Base-by-base conservation (phyloP, 306 rosid genomes). In the Lagenaria siceraria region DNA sequence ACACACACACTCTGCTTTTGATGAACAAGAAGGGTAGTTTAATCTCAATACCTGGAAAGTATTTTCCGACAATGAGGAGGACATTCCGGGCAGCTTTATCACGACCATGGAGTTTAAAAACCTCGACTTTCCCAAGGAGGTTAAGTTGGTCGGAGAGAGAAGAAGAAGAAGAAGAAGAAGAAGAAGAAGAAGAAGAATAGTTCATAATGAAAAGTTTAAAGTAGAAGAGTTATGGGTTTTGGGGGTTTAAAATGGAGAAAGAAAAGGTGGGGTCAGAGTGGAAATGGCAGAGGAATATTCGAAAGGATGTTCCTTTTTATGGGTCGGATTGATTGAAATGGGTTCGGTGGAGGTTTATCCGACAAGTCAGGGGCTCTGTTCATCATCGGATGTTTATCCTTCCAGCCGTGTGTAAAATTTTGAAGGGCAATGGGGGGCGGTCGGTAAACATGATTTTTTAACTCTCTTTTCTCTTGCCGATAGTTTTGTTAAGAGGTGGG, bases 291-390 rank as follows among this genome's bases (percentile, higher is more conserved):
- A 71, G 76, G 76, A 40, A 71, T 71, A 71, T 71, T 46, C 76
- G 24, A 48, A 71, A 17, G 76, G 3, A 71, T 71, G 22, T 71
- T 46, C 76, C 12, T 25, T 46, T 46, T 46, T 22, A 65, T 71
- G 74, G 54, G 54, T 68, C 54, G 36, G 68, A 61, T 61, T 42
- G 54, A 42, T 68, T 40, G 38, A 35, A 22, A 21, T 46, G 22
- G 75, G 75, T 24, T 66, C 70, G 70, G 70, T 63, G 43, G 75
- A 15, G 76, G 19, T 61, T 48, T 46, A 71, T 71, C 76, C 76
- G 58, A 71, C 76, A 43, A 25, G 4, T 46, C 76, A 46, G 68
- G n/a, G 15, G 33, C 54, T 38, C 33, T 58, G 68, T n/a, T 15
- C 68, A 15, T 15, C 24, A 15, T 43, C 54, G 55, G 21, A 40